These are phyloP conservation scores for Auriscalpium orientale DNA, from an alignment of 768 basidiomycete species.

Conservation along the genomic window DNA sequence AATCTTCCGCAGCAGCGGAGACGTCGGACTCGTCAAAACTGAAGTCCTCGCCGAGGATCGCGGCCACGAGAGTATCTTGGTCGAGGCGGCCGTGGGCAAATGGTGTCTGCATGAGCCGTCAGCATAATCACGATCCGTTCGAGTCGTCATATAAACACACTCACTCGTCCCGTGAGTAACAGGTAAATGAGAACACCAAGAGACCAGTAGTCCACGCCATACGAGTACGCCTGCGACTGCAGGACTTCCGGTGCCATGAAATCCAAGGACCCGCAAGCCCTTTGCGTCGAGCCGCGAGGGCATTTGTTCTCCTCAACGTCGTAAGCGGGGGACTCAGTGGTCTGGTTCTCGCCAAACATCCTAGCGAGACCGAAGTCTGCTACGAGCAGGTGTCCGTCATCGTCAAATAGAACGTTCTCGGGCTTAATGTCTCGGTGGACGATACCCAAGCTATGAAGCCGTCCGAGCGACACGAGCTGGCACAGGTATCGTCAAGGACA, in stretches of 20 bases:
- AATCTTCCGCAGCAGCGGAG: background rate
- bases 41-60: background rate
- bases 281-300: background rate
- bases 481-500: background rate
- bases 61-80: background rate
- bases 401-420: slow-evolving; percentile 90
- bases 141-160: background rate
- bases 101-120: background rate
- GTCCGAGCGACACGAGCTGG: slow-evolving; percentile 11
- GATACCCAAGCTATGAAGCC: slow-evolving; percentile 90
- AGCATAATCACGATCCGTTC: background rate
- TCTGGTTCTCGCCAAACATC: slow-evolving; percentile 81
- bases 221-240: slow-evolving; percentile 1
- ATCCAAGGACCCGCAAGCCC: slow-evolving; percentile 5
- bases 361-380: slow-evolving; percentile 97
- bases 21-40: background rate
- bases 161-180: slow-evolving; percentile 5
- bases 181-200: slow-evolving; percentile 12
- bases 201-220: slow-evolving; percentile 12
- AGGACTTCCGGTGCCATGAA: slow-evolving; percentile 12
- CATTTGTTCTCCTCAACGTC: background rate
- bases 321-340: slow-evolving; percentile 11
- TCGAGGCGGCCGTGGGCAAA: background rate
- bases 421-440: slow-evolving; percentile 99
- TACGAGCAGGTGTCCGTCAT: slow-evolving; percentile 80